These are phyloP conservation scores for Pisolithus tinctorius DNA, from an alignment of 768 basidiomycete species.

Conservation along the genomic window DNA sequence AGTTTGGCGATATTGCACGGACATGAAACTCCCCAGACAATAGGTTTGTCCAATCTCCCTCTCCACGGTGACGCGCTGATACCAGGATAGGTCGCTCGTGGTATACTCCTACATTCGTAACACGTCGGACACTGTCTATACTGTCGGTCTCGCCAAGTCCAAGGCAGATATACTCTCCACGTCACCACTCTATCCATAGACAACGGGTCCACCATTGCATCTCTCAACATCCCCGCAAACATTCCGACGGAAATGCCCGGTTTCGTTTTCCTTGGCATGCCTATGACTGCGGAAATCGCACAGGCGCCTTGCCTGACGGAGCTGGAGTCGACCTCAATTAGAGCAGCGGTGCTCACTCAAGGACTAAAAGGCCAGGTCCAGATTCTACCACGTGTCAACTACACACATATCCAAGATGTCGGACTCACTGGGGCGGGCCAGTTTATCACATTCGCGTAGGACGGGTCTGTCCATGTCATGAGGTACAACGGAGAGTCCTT, in stretches of 20 bases:
- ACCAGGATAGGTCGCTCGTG: slow-evolving; percentile 46
- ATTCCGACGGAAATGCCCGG: slow-evolving; percentile 30
- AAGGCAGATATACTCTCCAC: slow-evolving; percentile 52
- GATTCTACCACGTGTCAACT: slow-evolving; percentile 37
- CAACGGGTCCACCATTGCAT: slow-evolving; percentile 46
- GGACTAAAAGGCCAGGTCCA: slow-evolving; percentile 40
- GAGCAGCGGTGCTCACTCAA: slow-evolving; percentile 45
- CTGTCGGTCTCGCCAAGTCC: slow-evolving; percentile 41
- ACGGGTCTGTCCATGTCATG: slow-evolving; percentile 53
- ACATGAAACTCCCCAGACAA: slow-evolving; percentile 64
- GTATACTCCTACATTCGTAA: slow-evolving; percentile 57
- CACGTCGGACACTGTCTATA: slow-evolving; percentile 49
- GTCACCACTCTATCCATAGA: slow-evolving; percentile 54
- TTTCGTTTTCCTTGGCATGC: slow-evolving; percentile 29
- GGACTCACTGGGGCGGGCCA: slow-evolving; percentile 49
- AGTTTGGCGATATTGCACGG: slow-evolving; percentile 57
- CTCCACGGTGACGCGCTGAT: slow-evolving; percentile 13
- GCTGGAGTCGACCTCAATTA: slow-evolving; percentile 46
- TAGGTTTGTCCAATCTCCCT: slow-evolving; percentile 37
- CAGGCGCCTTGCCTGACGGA: slow-evolving; percentile 26
- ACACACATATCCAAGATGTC: slow-evolving; percentile 53
- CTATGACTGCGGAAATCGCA: not conserved
- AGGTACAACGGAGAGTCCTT: slow-evolving; percentile 38
- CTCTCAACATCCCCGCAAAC: slow-evolving; percentile 47
- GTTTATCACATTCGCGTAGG: slow-evolving; percentile 50